Evolutionary conservation across 1,284 basidiomycete species (phyloP), one percentile per base, ranked within the genome.

Genomic region (Tetrapyrgos nigripes): DNA sequence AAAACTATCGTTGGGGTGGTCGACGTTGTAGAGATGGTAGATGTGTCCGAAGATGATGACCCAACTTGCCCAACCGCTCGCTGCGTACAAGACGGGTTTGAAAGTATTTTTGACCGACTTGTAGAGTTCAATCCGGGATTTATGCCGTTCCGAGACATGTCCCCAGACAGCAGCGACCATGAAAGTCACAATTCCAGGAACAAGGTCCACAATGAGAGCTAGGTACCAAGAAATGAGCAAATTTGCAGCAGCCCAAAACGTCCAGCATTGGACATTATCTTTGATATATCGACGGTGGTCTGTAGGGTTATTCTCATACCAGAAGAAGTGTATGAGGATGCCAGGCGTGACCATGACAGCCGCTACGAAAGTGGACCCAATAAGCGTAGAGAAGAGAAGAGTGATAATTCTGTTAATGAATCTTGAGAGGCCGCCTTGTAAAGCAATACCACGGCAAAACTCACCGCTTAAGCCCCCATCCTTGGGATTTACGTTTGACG

Each of bases 221-320:
- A 92, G 83, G 64, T 80, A 87, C 90, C 90, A 92, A 2, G 90
- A 92, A 52, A 91, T 79, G 57, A 89, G 73, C 52, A 92, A 74
- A 69, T 92, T 92, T 33, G 87, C 82, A 3, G 89, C 89, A 9
- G 83, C 85, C 89, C 91, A 92, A 71, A 89, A 89, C 5, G 91
- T 76, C 90, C 90, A 92, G 10, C 88, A 87, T 65, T 89, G 80
- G 50, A 91, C 72, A 67, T 91, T 92, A 62, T 87, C 79, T 51
- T 81, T 81, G 59, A 90, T 79, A 64, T 82, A 89, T 35, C 75
- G 78, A 14, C 89, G 80, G 62, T 85, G 75, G 8, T 80, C 77
- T 14, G 83, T 83, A 9, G 81, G 83, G 58, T 86, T 68, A 0
- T 80, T 81, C 48, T 84, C 80, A 66, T 87, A 88, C 84, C 88